Base-by-base conservation (phyloP, 2,329 filamentous ascomycete species). In the Xylariaceae sp. region DNA sequence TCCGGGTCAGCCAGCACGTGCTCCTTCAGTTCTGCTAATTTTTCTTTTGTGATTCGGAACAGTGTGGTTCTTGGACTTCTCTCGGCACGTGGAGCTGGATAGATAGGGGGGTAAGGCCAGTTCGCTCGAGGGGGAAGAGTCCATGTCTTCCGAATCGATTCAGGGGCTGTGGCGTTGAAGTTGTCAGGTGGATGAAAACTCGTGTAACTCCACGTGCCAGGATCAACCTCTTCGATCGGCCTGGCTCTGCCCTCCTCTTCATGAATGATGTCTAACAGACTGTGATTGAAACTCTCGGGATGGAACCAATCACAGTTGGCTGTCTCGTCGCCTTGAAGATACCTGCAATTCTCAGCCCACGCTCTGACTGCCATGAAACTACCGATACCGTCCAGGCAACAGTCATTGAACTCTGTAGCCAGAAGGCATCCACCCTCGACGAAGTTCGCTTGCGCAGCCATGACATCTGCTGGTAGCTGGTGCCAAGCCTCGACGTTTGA, bases 31-130 rank as follows among this genome's bases (percentile, higher is more conserved):
- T 58, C 65, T 6, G 62, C 61, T 22, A 69, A 47, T 1, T 60
- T 67, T 3, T 64, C 59, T 6, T 54, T 43, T 5, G 59, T 42
- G n/a, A 69, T 62, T 2, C 60, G 45, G 40, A 69, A 66, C 4
- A 64, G 36, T 0, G 59, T 64, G 1, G 64, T 63, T 8, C 50
- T 58, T 43, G 63, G 42, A 4, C 47, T 51, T 23, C 55, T 47
- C 44, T 63, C 62, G 3, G 54, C 57, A 7, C 51, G 55, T 39
- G 61, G 45, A 2, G 57, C 49, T 7, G 65, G 63, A 62, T 17
- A 25, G 40, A 21, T 3, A 17, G 36, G 22, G n/a, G 37, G 32
- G 27, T 12, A 37, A 16, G 42, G 42, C 29, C 20, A 44, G 12
- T 27, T 21, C 20, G 40, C 40, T 16, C 40, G 40, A 17, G 20